Evolutionary conservation across 441 rosid genomes (phyloP).

Genomic region (Aquilaria agallochum): DNA sequence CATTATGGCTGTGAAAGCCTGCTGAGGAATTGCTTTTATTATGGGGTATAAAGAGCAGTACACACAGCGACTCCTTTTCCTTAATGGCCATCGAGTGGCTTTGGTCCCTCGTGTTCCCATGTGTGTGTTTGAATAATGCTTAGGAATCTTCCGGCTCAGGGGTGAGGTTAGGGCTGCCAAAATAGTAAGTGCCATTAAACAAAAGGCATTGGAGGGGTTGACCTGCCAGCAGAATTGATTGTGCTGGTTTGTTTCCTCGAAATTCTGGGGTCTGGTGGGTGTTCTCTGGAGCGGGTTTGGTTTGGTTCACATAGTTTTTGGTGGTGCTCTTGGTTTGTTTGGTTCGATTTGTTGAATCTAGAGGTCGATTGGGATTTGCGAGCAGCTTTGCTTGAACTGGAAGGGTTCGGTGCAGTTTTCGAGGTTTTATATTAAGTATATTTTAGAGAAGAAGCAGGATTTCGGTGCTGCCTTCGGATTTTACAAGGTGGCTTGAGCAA

Average conservation of each 20-base stretch:
- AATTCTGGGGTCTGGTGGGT: slow-evolving; percentile 15
- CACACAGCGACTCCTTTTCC: slow-evolving; percentile 22
- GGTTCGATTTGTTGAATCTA: slow-evolving; percentile 8
- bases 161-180: slow-evolving; percentile 23
- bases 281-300: slow-evolving; percentile 21
- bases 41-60: slow-evolving; percentile 11
- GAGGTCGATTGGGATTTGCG: slow-evolving; percentile 2
- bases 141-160: slow-evolving; percentile 41
- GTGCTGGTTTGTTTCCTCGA: slow-evolving; percentile 11
- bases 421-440: slow-evolving; percentile 3
- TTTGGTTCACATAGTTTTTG: slow-evolving; percentile 21
- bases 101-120: slow-evolving; percentile 24
- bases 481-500: slow-evolving; percentile 6
- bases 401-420: not conserved
- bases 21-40: slow-evolving; percentile 14
- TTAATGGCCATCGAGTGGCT: slow-evolving; percentile 26
- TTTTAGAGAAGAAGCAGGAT: slow-evolving; percentile 22
- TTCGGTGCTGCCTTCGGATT: slow-evolving; percentile 11
- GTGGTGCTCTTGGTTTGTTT: slow-evolving; percentile 9
- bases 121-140: slow-evolving; percentile 17
- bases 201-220: slow-evolving; percentile 26
- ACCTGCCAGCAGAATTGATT: slow-evolving; percentile 22
- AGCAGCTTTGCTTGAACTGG: not conserved
- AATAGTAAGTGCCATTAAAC: not conserved
- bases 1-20: slow-evolving; percentile 20